Evolutionary conservation across 768 basidiomycete species (phyloP), one percentile per base, ranked within the genome.

Genomic region (Mycena albidolilacea): DNA sequence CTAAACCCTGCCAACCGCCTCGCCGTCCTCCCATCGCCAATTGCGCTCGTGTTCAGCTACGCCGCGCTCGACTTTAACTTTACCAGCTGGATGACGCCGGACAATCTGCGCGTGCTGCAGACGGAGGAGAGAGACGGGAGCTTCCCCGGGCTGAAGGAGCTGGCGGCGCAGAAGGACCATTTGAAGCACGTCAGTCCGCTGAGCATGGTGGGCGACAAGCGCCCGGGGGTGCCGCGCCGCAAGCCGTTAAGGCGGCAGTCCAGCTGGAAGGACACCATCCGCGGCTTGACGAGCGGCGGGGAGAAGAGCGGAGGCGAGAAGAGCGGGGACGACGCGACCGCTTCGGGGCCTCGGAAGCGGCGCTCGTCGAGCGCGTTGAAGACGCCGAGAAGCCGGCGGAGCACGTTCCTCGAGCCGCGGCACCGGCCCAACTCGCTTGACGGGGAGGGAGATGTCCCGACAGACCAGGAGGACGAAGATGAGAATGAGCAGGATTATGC

Each of bases 31-130:
- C 93, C 92, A 1, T 85, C 89, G 19, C 98, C 98, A 1, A 83
- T 93, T 48, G 94, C 94, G 1, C 86, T 99, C 70, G 91, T 98
- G 38, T 89, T 97, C 66, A 95, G 91, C 76, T 99, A 99, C 81
- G 90, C 97, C 0, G 94, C 94, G 35, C 88, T 99, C 57, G 97
- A 99, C 81, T 99, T 99, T 85, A 98, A 99, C 81, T 98, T 97
- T 78, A 96, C 96, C 0, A 97, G 97, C 23, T 99, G 97, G 97
- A 96, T 97, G 95, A 89, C 94, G 0, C 91, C 91, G 10, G 89
- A 89, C 21, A 91, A 98, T 80, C 86, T 98, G 68, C 91, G 90
- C 6, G 93, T 97, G 38, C 86, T 99, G 15, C 90, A 93, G 65
- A 90, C 93, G 3, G 97, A 99, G 80, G 95, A 96, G 79, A 96